Percentiles rank a stretch among this genome's conserved stretches.
Evolutionary conservation across 345 rosid genomes (phyloP).

Genomic region (Stellera chamaejasme): DNA sequence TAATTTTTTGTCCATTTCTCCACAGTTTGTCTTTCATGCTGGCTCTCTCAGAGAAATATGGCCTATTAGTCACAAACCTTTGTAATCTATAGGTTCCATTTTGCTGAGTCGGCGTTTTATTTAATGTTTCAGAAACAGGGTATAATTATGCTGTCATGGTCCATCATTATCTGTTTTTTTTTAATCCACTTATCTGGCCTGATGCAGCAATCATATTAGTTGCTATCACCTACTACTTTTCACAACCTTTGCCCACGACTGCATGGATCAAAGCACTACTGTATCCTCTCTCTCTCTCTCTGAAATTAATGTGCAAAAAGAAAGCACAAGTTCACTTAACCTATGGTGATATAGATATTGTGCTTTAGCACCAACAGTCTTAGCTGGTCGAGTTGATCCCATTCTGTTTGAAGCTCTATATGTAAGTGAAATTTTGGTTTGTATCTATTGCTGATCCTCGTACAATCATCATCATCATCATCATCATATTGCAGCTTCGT

Average conservation of each 20-base stretch:
- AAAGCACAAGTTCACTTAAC: conserved; percentile 12
- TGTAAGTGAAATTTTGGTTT: conserved; percentile 28
- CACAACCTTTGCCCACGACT: conserved; percentile 37
- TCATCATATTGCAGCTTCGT: too few relatives aligned
- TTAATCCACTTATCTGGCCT: conserved; percentile 8
- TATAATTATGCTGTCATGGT: not conserved
- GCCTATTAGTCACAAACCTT: too few relatives aligned
- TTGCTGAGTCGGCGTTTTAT: too few relatives aligned
- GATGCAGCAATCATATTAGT: conserved; percentile 59
- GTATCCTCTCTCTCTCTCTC: conserved; percentile 31
- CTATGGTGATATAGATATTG: conserved; percentile 43
- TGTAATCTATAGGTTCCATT: too few relatives aligned
- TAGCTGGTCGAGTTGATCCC: conserved; percentile 70
- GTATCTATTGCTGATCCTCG: not conserved
- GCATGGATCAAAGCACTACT: conserved; percentile 50
- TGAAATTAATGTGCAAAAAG: not conserved
- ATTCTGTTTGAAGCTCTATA: conserved; percentile 76
- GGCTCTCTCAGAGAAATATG: too few relatives aligned
- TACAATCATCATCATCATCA: too few relatives aligned
- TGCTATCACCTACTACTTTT: conserved; percentile 50
- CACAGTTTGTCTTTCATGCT: too few relatives aligned
- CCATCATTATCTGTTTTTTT: too few relatives aligned
- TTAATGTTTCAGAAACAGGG: too few relatives aligned
- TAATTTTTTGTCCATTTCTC: too few relatives aligned
- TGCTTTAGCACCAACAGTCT: conserved; percentile 65